Base-by-base conservation (phyloP, 495 filamentous ascomycete genomes). In the Acidomyces sp. region DNA sequence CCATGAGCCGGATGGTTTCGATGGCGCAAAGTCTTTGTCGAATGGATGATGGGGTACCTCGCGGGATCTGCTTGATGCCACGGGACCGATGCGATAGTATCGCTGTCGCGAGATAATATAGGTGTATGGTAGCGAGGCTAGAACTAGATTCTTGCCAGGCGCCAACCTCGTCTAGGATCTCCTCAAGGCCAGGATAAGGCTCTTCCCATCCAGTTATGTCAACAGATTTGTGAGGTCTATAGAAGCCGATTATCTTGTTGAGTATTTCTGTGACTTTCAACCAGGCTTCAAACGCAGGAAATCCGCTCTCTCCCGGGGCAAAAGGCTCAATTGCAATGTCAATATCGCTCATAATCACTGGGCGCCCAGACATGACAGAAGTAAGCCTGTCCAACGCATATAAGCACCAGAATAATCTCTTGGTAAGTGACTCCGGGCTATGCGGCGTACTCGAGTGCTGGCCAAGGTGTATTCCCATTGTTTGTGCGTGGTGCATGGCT, bases 351-450 rank as follows among this genome's bases (percentile, higher is more conserved):
- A 85, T 67, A 18, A 80, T 50, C 30, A 78, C 61, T 2, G 79
- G 77, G 3, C 79, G 65, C 19, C 74, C 78, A 38, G 74, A 72
- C 28, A 79, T 73, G 16, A 70, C 66, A 4, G 71, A 68, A 42
- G 76, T 72, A 26, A 80, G 60, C 27, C 77, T 70, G 51, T 85
- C 80, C 6, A 83, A 51, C 9, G 74, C 70, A 70, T 77, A 82
- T 11, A 83, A 46, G 28, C 72, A 75, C 62, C 75, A 81, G 42
- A 82, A 80, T 0, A 82, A 57, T 10, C 62, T 56, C 5, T 69
- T 64, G n/a, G 63, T 46, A n/a, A 58, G 49, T 27, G 66, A 57
- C 24, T 46, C 55, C 47, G 34, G 55, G 37, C 25, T 20, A 16
- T 13, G 10, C 4, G 2, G 36, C 7, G 6, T 24, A 24, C 15